phyloP scores from a whole-genome alignment of 305 asterid species.

The Fraxinus velutina region DNA sequence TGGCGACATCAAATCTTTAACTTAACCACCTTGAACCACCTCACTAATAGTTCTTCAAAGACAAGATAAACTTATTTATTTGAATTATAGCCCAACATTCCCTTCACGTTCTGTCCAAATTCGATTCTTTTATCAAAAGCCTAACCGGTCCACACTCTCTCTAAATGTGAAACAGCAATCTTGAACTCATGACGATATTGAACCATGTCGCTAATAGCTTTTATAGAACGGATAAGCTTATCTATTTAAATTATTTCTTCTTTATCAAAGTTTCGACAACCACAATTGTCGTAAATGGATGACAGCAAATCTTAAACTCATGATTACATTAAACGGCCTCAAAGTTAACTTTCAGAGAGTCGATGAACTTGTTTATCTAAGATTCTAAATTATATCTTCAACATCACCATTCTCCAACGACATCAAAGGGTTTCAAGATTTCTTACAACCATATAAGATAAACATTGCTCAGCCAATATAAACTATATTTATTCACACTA shows the following conservation, averaged over 20 bases:
- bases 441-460: neutral
- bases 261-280: neutral
- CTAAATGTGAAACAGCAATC: neutral
- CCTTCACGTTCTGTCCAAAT: neutral
- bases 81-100: neutral
- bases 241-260: too few relatives aligned
- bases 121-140: neutral
- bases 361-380: neutral
- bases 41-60: neutral
- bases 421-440: neutral
- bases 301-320: neutral
- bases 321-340: neutral
- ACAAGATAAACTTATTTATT: neutral
- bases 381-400: neutral
- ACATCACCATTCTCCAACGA: neutral
- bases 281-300: neutral
- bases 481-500: neutral
- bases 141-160: neutral
- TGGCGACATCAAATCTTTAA: neutral
- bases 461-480: neutral
- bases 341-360: neutral
- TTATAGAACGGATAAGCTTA: too few relatives aligned
- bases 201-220: neutral
- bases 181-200: neutral
- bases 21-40: neutral